phyloP scores from a whole-genome alignment of 345 rosid genomes.

The Pistacia atlantica region DNA sequence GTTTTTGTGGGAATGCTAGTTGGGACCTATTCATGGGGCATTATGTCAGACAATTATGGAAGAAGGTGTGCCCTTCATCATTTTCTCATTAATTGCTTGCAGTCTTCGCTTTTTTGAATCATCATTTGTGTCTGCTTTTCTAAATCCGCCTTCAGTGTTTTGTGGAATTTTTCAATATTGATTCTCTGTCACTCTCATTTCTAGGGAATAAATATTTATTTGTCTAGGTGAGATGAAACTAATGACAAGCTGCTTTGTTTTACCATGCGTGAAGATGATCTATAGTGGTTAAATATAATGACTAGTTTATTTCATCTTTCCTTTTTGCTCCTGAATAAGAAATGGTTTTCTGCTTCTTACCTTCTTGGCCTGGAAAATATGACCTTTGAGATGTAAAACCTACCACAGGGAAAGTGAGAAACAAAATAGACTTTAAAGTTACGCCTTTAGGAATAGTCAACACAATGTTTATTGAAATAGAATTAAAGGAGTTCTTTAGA shows the following conservation, averaged over 20 bases:
- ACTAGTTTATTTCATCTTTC: not conserved
- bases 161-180: not conserved
- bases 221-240: not conserved
- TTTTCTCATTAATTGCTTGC: not conserved
- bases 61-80: constrained; percentile 54
- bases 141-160: not conserved
- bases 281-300: not conserved
- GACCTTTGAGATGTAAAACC: constrained; percentile 1
- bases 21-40: constrained; percentile 91
- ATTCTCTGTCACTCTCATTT: not conserved
- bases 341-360: not conserved
- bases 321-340: not conserved
- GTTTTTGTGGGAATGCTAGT: constrained; percentile 90
- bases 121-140: not conserved
- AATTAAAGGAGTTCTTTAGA: not conserved
- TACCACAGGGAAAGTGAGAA: not conserved
- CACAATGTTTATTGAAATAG: not conserved
- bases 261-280: not conserved
- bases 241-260: not conserved
- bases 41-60: constrained; percentile 79
- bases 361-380: constrained; percentile 1
- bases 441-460: not conserved
- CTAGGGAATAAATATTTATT: not conserved
- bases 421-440: not conserved
- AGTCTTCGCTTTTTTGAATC: constrained; percentile 7